Base-by-base conservation (phyloP, 139 green algal species). In the Chlamydomonas incerta region DNA sequence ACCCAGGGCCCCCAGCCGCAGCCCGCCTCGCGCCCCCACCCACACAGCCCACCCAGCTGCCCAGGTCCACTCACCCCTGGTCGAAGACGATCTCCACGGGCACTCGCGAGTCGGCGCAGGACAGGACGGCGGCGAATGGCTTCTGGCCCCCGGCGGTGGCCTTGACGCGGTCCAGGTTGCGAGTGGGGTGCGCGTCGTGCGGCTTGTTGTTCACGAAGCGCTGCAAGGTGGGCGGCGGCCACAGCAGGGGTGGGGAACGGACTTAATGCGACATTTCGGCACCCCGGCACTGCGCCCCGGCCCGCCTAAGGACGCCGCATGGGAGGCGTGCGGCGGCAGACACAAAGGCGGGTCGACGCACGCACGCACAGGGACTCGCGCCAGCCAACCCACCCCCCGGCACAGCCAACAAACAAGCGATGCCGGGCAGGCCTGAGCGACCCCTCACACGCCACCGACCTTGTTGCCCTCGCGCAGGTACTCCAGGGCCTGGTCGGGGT, bases 381-480 rank as follows among this genome's bases (percentile, higher is more conserved):
- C 23, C 62, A 31, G 62, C 62, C 24, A 68, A 20, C 62, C 62
- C 58, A 28, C 13, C n/a, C n/a, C 41, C 41, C 20, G 17, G 21
- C 9, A 62, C 11, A 34, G 26, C 62, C 62, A 68, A 68, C 62
- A 68, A 68, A 34, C 62, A 68, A 13, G 34, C 62, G 26, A 20
- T 68, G 55, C 62, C 62, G 10, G 62, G 62, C 62, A 68, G 62
- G 62, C 62, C 62, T 68, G 11, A 68, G 62, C 24, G 3, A 31
- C 62, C 62, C 26, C 55, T 20, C 62, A 11, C 34, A 20, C 23
- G 62, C 62, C 24, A 68, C 62, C 62, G 26, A 68, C 62, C 62
- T 68, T 68, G 62, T 68, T 68, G 62, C 62, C 62, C 62, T 68
- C 62, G 62, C 62, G 62, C 62, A 68, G 62, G 62, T 68, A 68